Evolutionary conservation across 768 basidiomycete genomes (phyloP).

Genomic region (Psilocybe cyanescens): DNA sequence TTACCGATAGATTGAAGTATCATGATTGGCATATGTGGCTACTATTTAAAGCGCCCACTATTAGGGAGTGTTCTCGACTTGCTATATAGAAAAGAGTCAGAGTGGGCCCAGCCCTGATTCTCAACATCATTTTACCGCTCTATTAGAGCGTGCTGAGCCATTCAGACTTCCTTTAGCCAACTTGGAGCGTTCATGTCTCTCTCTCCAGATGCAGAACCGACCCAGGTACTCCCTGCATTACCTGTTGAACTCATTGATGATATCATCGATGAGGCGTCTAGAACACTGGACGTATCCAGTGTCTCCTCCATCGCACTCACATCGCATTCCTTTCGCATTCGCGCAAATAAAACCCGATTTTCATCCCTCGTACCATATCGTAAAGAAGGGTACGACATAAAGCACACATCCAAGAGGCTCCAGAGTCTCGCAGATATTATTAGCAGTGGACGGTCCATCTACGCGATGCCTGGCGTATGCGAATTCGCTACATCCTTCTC

Average conservation of each 20-base stretch:
- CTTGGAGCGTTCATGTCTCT: too few relatives aligned
- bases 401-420: background rate
- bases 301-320: background rate
- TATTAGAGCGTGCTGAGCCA: too few relatives aligned
- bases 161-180: too few relatives aligned
- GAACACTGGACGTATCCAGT: background rate
- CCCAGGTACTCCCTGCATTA: background rate
- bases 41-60: too few relatives aligned
- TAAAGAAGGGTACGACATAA: background rate
- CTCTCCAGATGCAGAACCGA: too few relatives aligned
- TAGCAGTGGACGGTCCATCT: background rate
- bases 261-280: background rate
- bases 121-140: too few relatives aligned
- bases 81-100: too few relatives aligned
- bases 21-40: too few relatives aligned
- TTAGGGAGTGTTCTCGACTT: too few relatives aligned
- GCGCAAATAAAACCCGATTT: background rate
- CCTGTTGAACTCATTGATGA: background rate
- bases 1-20: too few relatives aligned
- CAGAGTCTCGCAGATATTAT: background rate
- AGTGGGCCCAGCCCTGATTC: too few relatives aligned
- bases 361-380: too few relatives aligned
- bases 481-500: background rate
- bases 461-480: background rate
- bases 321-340: background rate